Percentiles rank a stretch among this genome's conserved stretches.
Evolutionary conservation across 2,329 filamentous ascomycete species (phyloP).

Genomic region (Drechmeria coniospora): DNA sequence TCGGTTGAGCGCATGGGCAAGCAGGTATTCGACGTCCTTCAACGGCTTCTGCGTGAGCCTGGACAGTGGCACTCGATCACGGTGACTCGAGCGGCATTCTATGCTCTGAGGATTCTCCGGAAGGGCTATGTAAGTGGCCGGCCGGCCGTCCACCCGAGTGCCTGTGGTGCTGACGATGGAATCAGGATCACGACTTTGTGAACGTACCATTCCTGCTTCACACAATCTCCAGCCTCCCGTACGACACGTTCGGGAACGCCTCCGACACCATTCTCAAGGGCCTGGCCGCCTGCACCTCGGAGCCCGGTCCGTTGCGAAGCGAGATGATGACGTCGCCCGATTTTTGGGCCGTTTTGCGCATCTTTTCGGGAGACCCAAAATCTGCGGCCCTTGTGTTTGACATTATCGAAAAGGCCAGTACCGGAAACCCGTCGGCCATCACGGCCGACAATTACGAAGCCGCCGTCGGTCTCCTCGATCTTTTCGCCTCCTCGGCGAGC

Average conservation of each 20-base stretch:
- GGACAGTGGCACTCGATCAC: conserved; percentile 68
- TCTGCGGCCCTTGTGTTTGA: conserved; percentile 69
- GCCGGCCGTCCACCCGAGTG: too few species aligned
- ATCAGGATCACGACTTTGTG: conserved; percentile 73
- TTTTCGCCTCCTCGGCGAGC: conserved; percentile 74
- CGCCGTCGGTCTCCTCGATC: conserved; percentile 68
- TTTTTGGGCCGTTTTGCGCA: conserved; percentile 83
- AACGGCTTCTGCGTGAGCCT: conserved; percentile 66
- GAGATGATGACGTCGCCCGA: conserved; percentile 94
- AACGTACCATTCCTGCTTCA: conserved; percentile 85
- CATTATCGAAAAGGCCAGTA: conserved; percentile 66
- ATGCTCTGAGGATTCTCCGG: conserved; percentile 67
- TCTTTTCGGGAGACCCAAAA: conserved; percentile 52
- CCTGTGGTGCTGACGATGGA: conserved; percentile 7
- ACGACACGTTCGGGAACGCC: conserved; percentile 60
- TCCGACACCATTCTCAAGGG: conserved; percentile 65
- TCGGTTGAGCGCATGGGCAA: conserved; percentile 63
- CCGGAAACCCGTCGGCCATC: conserved; percentile 62
- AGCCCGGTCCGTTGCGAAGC: conserved; percentile 63
- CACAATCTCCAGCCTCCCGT: conserved; percentile 73
- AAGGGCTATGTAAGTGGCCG: conserved; percentile 59
- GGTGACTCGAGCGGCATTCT: conserved; percentile 71
- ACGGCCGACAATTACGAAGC: conserved; percentile 94
- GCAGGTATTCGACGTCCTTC: conserved; percentile 63
- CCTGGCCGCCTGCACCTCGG: conserved; percentile 62